These are phyloP conservation scores for Cadophora luteo-olivacea DNA, from an alignment of 2,329 filamentous ascomycete species.

Conservation along the genomic window DNA sequence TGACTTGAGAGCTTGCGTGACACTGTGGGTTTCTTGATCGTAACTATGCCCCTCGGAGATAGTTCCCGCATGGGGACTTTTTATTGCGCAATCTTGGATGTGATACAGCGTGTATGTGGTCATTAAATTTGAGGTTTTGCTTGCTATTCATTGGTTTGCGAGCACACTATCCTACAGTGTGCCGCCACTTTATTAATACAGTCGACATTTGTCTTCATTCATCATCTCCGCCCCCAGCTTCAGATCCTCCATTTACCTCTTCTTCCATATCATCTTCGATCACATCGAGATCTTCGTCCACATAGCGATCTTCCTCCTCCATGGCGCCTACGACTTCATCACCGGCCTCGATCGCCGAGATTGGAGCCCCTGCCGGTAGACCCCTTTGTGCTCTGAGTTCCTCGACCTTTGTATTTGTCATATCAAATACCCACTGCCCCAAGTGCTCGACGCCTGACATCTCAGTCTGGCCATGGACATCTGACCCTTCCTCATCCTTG, in stretches of 20 bases:
- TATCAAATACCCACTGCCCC: slow-evolving; percentile 95
- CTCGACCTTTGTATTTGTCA: slow-evolving; percentile 67
- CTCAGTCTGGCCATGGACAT: slow-evolving; percentile 63
- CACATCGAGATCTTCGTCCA: slow-evolving; percentile 34
- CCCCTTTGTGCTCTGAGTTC: slow-evolving; percentile 43
- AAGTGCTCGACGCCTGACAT: slow-evolving; percentile 96
- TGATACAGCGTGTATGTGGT: background rate
- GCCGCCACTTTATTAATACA: slow-evolving; percentile 5
- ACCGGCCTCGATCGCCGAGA: slow-evolving; percentile 24
- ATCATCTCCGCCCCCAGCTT: slow-evolving; percentile 33
- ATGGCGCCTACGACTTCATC: slow-evolving; percentile 21
- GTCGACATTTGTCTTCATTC: background rate
- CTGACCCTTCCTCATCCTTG: slow-evolving; percentile 52
- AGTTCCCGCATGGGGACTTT: no score
- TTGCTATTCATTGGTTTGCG: slow-evolving; percentile 8
- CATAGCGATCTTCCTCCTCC: slow-evolving; percentile 31
- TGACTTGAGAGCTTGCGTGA: background rate
- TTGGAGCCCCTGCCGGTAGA: slow-evolving; percentile 33
- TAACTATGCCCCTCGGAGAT: no score
- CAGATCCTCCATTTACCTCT: slow-evolving; percentile 37
- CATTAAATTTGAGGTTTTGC: background rate
- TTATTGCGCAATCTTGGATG: background rate
- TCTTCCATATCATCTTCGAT: slow-evolving; percentile 36
- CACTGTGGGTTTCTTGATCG: no score
- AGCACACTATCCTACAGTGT: slow-evolving; percentile 1